Base-by-base conservation (phyloP, 345 rosid genomes). In the Excoecaria cochinchinensis region DNA sequence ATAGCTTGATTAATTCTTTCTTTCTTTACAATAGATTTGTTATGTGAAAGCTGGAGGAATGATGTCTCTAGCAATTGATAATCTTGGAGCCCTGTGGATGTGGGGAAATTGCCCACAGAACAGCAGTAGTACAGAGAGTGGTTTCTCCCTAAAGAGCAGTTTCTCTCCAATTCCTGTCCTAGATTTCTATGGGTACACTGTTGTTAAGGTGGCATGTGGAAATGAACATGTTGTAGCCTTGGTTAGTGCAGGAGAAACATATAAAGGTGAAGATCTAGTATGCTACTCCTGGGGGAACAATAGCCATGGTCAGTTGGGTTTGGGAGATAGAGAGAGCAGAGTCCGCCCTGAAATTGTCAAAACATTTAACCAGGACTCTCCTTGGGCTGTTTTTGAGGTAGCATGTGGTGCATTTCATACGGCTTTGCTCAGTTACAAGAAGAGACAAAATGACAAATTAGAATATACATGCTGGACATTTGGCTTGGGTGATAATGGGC, bases 321-420 rank as follows among this genome's bases (percentile, higher is more conserved):
- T 86, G 70, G 94, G 94, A 67, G 96, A 94, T 72, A 84, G 17
- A 70, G 89, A 86, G 76, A 83, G 85, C 83, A 85, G 93, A 77
- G 56, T 75, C 22, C 84, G 39, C 58, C 97, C 98, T 24, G 78
- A 89, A 82, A 80, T 86, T 47, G 76, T 94, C 61, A 86, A 87
- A 82, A 82, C 71, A 10, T 89, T 92, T 74, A 80, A 77, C 78
- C 81, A 82, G 67, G 82, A 86, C 70, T 84, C 91, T 10, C 69
- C 78, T 71, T 84, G 89, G 92, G 78, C 80, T 46, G 84, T 87
- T 71, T 92, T 87, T 72, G 93, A 89, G 77, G 84, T 92, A 61
- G 90, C 97, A 57, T 92, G 98, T 74, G 97, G 98, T 65, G 88
- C 97, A 61, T 90, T 83, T 71, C 97, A 94, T 83, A 94, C 98